phyloP scores from a whole-genome alignment of 2,329 filamentous ascomycete genomes.

The Plectosphaerella sp. region DNA sequence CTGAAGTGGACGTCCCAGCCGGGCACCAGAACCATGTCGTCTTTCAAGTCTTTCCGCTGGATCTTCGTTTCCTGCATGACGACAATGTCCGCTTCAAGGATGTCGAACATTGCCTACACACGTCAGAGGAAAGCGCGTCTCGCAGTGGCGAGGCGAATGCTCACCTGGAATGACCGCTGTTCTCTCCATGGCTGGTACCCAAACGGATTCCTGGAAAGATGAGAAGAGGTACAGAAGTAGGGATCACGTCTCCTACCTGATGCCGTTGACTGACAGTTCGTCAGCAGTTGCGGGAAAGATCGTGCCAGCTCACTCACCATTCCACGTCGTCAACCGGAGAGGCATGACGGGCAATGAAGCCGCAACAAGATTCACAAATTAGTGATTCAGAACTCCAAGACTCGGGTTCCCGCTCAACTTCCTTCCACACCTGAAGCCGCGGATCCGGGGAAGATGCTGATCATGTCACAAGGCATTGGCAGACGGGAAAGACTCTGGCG shows the following conservation, averaged over 20 bases:
- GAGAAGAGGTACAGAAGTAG: neutral
- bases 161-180: constrained; percentile 63
- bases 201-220: constrained; percentile 65
- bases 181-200: constrained; percentile 80
- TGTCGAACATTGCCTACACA: constrained; percentile 82
- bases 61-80: constrained; percentile 97
- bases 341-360: constrained; percentile 46
- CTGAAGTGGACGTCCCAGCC: constrained; percentile 98
- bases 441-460: neutral
- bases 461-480: neutral
- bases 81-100: constrained; percentile 86
- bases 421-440: neutral
- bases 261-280: constrained; percentile 67
- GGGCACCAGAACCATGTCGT: constrained; percentile 92
- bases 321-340: constrained; percentile 82
- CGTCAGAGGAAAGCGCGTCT: neutral
- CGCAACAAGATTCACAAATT: neutral
- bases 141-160: neutral
- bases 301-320: constrained; percentile 49
- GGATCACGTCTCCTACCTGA: constrained; percentile 49
- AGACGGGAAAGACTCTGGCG: neutral
- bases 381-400: no score
- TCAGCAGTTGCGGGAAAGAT: neutral
- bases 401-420: neutral
- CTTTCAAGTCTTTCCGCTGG: constrained; percentile 81